Evolutionary conservation across 805 yeast genomes (phyloP), one percentile per base, ranked within the genome.

Genomic region (Wickerhamomyces chambardii): DNA sequence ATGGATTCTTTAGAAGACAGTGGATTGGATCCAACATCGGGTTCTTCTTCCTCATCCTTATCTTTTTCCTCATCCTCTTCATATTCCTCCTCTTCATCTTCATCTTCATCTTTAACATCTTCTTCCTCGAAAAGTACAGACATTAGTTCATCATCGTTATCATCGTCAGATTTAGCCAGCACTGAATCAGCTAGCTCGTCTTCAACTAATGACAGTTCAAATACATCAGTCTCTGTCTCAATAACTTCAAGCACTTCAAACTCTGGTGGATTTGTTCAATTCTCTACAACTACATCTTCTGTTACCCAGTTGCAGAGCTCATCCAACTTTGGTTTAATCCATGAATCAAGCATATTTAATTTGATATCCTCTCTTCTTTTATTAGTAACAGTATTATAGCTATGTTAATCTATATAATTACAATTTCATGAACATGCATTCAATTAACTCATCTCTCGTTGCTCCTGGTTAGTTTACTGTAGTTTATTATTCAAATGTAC

Each of bases 1-100:
- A 59, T 87, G 40, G 82, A 75, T 12, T 66, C 73, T 30, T 50
- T 56, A n/a, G 76, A 69, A 22, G 84, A 78, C 22, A 64, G 78
- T 21, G 96, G 96, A 10, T 61, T 74, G 33, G 70, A 84, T 47
- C 75, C 78, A 15, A 64, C 68, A 33, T 47, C 43, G n/a, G 51
- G 45, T 3, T 42, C 42, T 17, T 37, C 42, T 4, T 33, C 44
- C 2, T 37, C 52, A 7, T 37, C 51, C 3, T 37, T 47, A 12
- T 30, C 41, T 6, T 37, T 47, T 15, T 34, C 51, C 1, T 36
- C 52, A 4, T 35, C 44, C 1, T 31, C 40, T n/a, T 29, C 42
- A 5, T 31, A 38, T 11, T 36, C 44, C 4, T 33, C 47, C 2
- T 30, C 40, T 11, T 27, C 36, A 4, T 29, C 43, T 2, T 22